These are phyloP conservation scores for Tephrocybe sp. DNA, from an alignment of 768 basidiomycete species.

Conservation along the genomic window DNA sequence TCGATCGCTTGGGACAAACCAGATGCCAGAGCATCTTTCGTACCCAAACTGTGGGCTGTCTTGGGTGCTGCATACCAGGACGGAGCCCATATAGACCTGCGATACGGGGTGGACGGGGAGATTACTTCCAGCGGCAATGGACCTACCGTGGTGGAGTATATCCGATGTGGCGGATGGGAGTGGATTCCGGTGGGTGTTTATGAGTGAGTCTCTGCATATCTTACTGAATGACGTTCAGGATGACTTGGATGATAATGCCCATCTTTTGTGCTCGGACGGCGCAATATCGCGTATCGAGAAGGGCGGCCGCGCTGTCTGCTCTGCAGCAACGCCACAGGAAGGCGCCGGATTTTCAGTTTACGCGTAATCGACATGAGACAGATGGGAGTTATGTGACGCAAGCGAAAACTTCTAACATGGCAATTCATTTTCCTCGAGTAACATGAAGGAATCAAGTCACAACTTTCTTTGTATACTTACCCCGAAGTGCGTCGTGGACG, in stretches of 20 bases:
- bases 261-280: constrained; percentile 81
- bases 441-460: constrained; percentile 1
- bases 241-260: constrained; percentile 56
- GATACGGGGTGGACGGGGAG: constrained; percentile 49
- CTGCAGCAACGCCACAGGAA: constrained; percentile 33
- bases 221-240: constrained; percentile 42
- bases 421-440: constrained; percentile 4
- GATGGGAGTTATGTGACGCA: neutral
- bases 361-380: constrained; percentile 27
- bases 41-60: constrained; percentile 50
- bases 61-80: constrained; percentile 74
- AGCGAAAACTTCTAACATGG: neutral
- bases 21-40: constrained; percentile 49
- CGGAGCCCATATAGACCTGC: constrained; percentile 67
- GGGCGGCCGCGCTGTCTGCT: constrained; percentile 59
- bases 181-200: constrained; percentile 69
- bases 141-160: constrained; percentile 69
- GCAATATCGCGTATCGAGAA: constrained; percentile 60
- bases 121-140: constrained; percentile 44
- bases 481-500: constrained; percentile 32
- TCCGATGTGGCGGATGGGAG: constrained; percentile 78
- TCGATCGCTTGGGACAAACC: constrained; percentile 38
- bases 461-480: constrained; percentile 20
- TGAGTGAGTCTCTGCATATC: neutral
- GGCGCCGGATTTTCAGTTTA: constrained; percentile 48